Percentiles rank a stretch among this genome's conserved stretches.
Conservation (phyloP, 768 basidiomycete genomes). For the Albatrellus ellisii region DNA sequence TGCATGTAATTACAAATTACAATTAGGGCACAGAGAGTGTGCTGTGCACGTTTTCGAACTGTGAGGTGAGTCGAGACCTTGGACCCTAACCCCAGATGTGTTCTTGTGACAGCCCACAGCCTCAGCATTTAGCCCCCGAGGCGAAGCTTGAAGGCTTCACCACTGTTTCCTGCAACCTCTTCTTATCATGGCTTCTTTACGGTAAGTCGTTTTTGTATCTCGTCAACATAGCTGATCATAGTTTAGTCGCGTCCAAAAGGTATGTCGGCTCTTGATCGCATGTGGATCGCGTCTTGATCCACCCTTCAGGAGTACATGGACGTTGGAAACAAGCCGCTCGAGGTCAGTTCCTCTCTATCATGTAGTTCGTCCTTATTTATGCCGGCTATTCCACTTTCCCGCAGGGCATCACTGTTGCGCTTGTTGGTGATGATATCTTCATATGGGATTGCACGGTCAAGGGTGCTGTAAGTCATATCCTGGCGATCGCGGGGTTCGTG, state of each 20-base stretch:
- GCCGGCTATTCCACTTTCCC: neutral
- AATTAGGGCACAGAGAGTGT: too few species aligned
- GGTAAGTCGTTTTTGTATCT: conserved; percentile 17
- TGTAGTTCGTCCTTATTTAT: conserved; percentile 4
- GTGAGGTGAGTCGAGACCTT: too few species aligned
- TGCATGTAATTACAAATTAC: too few species aligned
- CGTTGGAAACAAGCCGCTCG: conserved; percentile 47
- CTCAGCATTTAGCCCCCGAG: too few species aligned
- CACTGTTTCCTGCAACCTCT: too few species aligned
- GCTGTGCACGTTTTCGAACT: too few species aligned
- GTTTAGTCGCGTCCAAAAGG: conserved; percentile 64
- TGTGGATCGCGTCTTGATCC: conserved; percentile 2
- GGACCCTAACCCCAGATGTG: too few species aligned
- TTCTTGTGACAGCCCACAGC: too few species aligned
- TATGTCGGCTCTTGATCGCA: conserved; percentile 17
- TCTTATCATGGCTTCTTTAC: conserved; percentile 25
- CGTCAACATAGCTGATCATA: conserved; percentile 8
- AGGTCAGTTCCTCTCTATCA: conserved; percentile 29
- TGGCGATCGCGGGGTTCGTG: neutral
- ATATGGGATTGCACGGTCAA: conserved; percentile 49
- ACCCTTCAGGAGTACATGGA: conserved; percentile 49
- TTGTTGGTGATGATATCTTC: conserved; percentile 59
- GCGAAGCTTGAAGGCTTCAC: too few species aligned
- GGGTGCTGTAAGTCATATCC: neutral
- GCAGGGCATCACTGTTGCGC: conserved; percentile 50